Evolutionary conservation across 495 filamentous ascomycete genomes (phyloP), one percentile per base, ranked within the genome.

Genomic region (Pseudotulostoma volvatum): DNA sequence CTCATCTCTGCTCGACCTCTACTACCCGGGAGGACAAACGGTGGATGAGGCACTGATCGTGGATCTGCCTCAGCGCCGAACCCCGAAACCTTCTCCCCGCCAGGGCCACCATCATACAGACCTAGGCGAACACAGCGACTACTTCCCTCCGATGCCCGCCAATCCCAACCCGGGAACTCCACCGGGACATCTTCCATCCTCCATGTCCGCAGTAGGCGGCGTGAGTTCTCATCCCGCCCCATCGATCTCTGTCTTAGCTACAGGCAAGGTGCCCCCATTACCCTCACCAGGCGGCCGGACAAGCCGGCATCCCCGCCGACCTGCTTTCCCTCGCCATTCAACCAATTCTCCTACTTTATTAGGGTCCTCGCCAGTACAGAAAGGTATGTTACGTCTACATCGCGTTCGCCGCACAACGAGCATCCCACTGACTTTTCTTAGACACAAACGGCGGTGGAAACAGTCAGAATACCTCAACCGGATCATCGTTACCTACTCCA

Each of bases 1-100:
- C 49, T 60, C 70, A 18, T 64, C 74, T 35, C 77, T 81, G 1
- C 55, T 97, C 16, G 92, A 96, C 51, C 66, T 73, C 1, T 86
- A 90, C 53, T 97, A 74, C 51, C 83, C 90, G 3, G 84, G 80
- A 8, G 88, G 88, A 0, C 90, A 96, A 61, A 73, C 65, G 11
- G 76, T 94, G 11, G 81, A 93, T 25, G 92, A 97, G 54, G 92
- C 90, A 3, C 62, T 97, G 39, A 49, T 96, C 38, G 93, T 97
- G 48, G 85, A 95, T 47, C 76, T 92, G 9, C 87, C 86, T 3
- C 60, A 67, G 31, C 76, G 81, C 33, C 74, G 81, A 38, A 95
- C 88, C 3, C 90, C 90, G 2, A 81, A 78, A 43, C 76, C 84
- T 13, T 93, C 85, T 13, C 84, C 84, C 7, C 64, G 77, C 30